phyloP scores from a whole-genome alignment of 1,139 yeast species.

The Yamadazyma epiphylla region DNA sequence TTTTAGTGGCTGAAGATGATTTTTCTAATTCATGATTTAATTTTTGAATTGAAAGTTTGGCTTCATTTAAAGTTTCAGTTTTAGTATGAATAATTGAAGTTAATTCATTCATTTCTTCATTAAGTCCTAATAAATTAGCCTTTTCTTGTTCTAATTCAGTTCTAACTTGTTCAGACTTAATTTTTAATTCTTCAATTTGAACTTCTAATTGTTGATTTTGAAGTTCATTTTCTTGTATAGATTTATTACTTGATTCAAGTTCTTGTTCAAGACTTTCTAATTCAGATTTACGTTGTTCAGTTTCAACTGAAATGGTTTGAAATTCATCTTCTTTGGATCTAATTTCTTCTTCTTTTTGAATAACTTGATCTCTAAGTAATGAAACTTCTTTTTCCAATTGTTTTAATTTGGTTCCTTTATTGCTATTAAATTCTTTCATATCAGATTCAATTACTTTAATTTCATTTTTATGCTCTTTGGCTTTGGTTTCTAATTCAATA shows the following conservation, averaged over 20 bases:
- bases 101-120: conserved; percentile 74
- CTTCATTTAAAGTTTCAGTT: conserved; percentile 44
- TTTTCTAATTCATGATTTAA: conserved; percentile 64
- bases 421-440: conserved; percentile 73
- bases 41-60: conserved; percentile 56
- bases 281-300: conserved; percentile 66
- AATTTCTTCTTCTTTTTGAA: conserved; percentile 37
- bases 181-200: conserved; percentile 24
- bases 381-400: conserved; percentile 59
- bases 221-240: conserved; percentile 27
- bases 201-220: conserved; percentile 13
- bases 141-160: conserved; percentile 58
- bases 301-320: conserved; percentile 65
- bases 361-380: conserved; percentile 32
- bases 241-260: conserved; percentile 21
- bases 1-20: conserved; percentile 38
- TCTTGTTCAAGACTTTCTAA: conserved; percentile 43
- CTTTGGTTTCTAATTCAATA: conserved; percentile 24
- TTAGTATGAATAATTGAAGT: conserved; percentile 51
- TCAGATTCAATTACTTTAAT: conserved; percentile 66
- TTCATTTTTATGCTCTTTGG: conserved; percentile 31
- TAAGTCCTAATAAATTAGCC: conserved; percentile 60
- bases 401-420: conserved; percentile 77
- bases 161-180: conserved; percentile 31
- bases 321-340: conserved; percentile 48